Evolutionary conservation across 2,329 filamentous ascomycete genomes (phyloP).

Genomic region (Thelonectria discophora): DNA sequence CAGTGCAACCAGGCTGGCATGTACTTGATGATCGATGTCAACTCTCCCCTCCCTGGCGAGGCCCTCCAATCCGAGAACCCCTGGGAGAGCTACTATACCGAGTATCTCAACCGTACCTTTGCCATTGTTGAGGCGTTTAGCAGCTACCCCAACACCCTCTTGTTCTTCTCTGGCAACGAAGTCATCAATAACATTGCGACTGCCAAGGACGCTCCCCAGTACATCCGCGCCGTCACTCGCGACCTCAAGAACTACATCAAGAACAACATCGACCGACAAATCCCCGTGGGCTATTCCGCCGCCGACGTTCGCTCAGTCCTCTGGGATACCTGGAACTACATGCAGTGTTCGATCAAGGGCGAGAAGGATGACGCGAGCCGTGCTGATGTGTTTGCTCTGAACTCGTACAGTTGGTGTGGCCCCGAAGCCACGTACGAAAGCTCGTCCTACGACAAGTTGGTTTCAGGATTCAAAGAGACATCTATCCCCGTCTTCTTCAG

Average conservation of each 20-base stretch:
- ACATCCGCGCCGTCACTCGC: constrained; percentile 77
- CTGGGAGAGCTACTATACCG: constrained; percentile 66
- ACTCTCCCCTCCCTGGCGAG: constrained; percentile 69
- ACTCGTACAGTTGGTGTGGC: constrained; percentile 76
- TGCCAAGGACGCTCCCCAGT: constrained; percentile 71
- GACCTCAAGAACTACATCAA: constrained; percentile 85
- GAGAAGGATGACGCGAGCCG: constrained; percentile 68
- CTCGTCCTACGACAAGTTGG: constrained; percentile 70
- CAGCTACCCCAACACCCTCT: constrained; percentile 72
- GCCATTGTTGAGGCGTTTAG: constrained; percentile 73
- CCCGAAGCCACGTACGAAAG: constrained; percentile 67
- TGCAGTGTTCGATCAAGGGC: constrained; percentile 70
- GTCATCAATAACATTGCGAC: constrained; percentile 74
- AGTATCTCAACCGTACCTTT: constrained; percentile 72
- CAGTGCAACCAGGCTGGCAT: constrained; percentile 61
- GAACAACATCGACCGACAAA: constrained; percentile 71
- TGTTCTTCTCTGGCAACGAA: constrained; percentile 83
- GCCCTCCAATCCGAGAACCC: constrained; percentile 63
- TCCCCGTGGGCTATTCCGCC: constrained; percentile 83
- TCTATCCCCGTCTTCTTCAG: constrained; percentile 84
- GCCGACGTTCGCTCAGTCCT: constrained; percentile 80
- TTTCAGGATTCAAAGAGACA: constrained; percentile 70
- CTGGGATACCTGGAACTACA: constrained; percentile 78
- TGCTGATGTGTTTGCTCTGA: constrained; percentile 80
- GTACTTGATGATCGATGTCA: constrained; percentile 75